Conservation (phyloP, 108 stramenopile genomes). For the Hondaea fermentalgiana region DNA sequence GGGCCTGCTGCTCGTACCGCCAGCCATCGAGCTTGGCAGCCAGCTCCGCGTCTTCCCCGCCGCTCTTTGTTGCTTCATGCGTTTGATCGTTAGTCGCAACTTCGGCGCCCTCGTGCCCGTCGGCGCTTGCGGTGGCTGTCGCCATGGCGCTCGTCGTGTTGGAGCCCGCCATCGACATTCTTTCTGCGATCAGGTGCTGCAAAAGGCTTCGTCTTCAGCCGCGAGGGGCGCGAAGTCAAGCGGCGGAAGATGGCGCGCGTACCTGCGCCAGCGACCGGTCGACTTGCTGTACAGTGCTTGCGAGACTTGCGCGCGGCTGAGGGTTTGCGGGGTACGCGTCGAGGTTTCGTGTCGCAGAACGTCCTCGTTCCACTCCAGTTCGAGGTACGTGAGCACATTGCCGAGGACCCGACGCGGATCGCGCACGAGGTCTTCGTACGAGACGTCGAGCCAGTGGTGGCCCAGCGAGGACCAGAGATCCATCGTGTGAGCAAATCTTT, state of each 20-base stretch:
- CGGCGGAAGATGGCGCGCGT: neutral
- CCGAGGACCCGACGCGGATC: neutral
- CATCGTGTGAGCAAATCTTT: neutral
- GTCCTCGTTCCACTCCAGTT: neutral
- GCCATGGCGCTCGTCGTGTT: too few species aligned
- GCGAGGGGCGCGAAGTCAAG: neutral
- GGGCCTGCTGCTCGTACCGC: neutral
- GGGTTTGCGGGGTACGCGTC: neutral
- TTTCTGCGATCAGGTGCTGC: too few species aligned
- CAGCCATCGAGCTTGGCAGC: neutral
- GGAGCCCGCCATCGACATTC: too few species aligned
- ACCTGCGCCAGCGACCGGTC: neutral
- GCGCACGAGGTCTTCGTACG: neutral
- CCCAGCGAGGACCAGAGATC: neutral
- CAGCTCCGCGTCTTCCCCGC: neutral
- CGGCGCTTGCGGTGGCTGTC: neutral
- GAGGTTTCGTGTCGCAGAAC: neutral
- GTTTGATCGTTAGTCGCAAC: neutral
- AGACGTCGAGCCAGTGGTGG: neutral
- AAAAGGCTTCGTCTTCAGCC: too few species aligned
- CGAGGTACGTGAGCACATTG: neutral
- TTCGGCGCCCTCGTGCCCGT: neutral
- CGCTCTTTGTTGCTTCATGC: neutral
- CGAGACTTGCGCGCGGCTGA: neutral
- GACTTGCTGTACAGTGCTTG: neutral